Conservation (phyloP, 2,329 filamentous ascomycete genomes). For the Sporothrix inflata region DNA sequence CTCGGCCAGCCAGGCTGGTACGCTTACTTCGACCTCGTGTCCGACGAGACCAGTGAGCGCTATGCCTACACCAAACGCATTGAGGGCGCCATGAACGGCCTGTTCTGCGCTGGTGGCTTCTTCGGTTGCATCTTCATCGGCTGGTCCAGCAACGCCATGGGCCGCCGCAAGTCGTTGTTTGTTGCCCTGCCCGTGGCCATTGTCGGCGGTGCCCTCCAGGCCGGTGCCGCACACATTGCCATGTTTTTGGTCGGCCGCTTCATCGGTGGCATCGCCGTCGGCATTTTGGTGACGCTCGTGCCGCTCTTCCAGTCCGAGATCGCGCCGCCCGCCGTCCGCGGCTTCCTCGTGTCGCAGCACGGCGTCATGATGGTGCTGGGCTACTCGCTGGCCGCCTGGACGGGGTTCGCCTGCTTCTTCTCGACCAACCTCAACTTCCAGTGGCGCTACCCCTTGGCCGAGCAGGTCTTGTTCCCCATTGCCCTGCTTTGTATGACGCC, state of each 20-base stretch:
- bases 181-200: slow-evolving; percentile 22
- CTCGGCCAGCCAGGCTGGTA: slow-evolving; percentile 27
- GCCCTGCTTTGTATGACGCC: slow-evolving; percentile 38
- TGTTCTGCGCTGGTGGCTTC: slow-evolving; percentile 27
- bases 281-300: slow-evolving; percentile 37
- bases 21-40: slow-evolving; percentile 25
- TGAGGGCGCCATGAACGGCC: slow-evolving; percentile 27
- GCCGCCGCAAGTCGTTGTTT: slow-evolving; percentile 24
- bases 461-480: slow-evolving; percentile 47
- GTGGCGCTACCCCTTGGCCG: slow-evolving; percentile 50
- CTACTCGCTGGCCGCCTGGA: slow-evolving; percentile 34
- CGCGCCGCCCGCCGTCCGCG: slow-evolving; percentile 38
- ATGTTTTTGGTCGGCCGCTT: slow-evolving; percentile 40
- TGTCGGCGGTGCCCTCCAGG: slow-evolving; percentile 31
- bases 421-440: slow-evolving; percentile 41
- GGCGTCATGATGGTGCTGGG: slow-evolving; percentile 1
- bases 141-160: slow-evolving; percentile 24
- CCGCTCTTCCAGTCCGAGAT: slow-evolving; percentile 41
- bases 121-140: slow-evolving; percentile 29
- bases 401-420: slow-evolving; percentile 46
- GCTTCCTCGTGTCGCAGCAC: slow-evolving; percentile 41
- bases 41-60: not conserved
- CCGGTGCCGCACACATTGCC: slow-evolving; percentile 31
- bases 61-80: slow-evolving; percentile 25
- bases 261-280: slow-evolving; percentile 48